Evolutionary conservation across 345 rosid genomes (phyloP).

Genomic region (Gossypium longicalyx): DNA sequence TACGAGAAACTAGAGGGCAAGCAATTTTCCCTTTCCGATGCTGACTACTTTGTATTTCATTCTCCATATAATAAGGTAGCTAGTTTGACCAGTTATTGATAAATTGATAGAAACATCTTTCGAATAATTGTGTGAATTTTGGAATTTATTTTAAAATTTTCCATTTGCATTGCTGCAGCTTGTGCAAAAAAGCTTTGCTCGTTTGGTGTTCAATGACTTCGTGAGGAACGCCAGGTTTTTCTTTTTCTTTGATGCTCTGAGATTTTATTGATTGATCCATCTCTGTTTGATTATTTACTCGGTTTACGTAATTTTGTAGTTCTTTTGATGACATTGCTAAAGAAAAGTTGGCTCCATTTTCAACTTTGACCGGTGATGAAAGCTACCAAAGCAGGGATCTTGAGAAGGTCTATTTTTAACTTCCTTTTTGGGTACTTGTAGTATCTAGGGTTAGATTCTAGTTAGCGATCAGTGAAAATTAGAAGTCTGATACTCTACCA

Average conservation of each 20-base stretch:
- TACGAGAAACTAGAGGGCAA: constrained; percentile 81
- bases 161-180: constrained; percentile 55
- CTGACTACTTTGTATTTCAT: constrained; percentile 82
- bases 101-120: not conserved
- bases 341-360: constrained; percentile 79
- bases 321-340: constrained; percentile 70
- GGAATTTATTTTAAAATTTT: constrained; percentile 9
- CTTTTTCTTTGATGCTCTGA: constrained; percentile 18
- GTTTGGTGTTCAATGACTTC: constrained; percentile 80
- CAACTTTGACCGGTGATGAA: constrained; percentile 67
- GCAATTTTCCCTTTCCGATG: constrained; percentile 74
- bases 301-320: constrained; percentile 33
- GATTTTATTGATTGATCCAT: not conserved
- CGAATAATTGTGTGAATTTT: not conserved
- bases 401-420: constrained; percentile 63
- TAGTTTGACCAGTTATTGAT: not conserved
- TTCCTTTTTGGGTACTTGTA: not conserved
- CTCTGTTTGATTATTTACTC: constrained; percentile 11
- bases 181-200: constrained; percentile 98
- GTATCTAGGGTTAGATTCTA: not conserved
- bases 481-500: not conserved
- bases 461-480: not conserved
- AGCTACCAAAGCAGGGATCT: constrained; percentile 97
- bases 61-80: constrained; percentile 97
- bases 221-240: constrained; percentile 72